These are phyloP conservation scores for Beauveria pseudobassiana DNA, from an alignment of 2,329 filamentous ascomycete genomes.

Conservation along the genomic window DNA sequence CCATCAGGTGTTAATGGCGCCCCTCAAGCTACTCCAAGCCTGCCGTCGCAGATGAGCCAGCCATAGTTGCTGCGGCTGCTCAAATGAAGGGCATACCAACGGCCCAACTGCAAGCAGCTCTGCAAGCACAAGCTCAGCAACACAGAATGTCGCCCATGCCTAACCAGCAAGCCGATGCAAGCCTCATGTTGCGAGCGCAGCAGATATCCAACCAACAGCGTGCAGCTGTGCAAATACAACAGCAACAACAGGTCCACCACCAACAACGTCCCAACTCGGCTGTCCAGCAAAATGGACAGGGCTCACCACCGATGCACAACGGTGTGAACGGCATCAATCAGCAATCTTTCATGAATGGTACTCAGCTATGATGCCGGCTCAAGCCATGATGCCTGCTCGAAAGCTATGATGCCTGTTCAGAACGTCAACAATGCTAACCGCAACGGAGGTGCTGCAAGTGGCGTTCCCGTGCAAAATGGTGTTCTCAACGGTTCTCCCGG, in stretches of 20 bases:
- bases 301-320: constrained; percentile 37
- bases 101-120: constrained; percentile 58
- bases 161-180: constrained; percentile 41
- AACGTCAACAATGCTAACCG: constrained; percentile 32
- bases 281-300: constrained; percentile 27
- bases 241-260: constrained; percentile 32
- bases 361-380: constrained; percentile 45
- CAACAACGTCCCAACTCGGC: constrained; percentile 25
- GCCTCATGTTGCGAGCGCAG: constrained; percentile 55
- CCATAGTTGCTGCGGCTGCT: constrained; percentile 41
- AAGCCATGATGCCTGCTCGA: constrained; percentile 47
- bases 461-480: constrained; percentile 31
- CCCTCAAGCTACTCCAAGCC: constrained; percentile 28
- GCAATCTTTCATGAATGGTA: constrained; percentile 45
- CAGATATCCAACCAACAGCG: constrained; percentile 60
- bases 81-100: constrained; percentile 60
- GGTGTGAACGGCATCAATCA: constrained; percentile 39
- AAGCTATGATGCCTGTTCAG: constrained; percentile 45
- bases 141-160: constrained; percentile 50
- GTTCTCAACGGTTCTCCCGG: constrained; percentile 38
- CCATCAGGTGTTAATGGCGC: constrained; percentile 24
- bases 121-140: constrained; percentile 35
- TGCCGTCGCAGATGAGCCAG: constrained; percentile 35
- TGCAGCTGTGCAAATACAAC: constrained; percentile 41
- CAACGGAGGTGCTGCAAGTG: constrained; percentile 33